phyloP scores from a whole-genome alignment of 257 asterid species.

The Solanum infundibuliforme region DNA sequence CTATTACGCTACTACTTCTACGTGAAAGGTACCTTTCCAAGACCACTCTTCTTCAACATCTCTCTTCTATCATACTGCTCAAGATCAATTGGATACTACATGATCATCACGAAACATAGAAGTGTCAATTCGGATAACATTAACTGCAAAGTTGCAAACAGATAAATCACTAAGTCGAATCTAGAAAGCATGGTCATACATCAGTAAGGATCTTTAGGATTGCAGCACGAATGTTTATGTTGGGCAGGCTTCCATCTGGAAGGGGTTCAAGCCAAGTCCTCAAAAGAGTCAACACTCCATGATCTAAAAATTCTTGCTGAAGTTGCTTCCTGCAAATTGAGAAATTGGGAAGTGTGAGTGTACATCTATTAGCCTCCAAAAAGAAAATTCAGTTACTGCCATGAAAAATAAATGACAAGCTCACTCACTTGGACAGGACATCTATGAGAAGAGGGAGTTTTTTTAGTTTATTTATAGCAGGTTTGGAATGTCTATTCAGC shows the following conservation, averaged over 20 bases:
- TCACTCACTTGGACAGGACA: conserved; percentile 75
- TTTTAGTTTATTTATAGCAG: conserved; percentile 79
- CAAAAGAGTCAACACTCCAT: conserved; percentile 73
- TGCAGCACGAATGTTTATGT: conserved; percentile 84
- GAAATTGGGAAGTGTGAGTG: not conserved
- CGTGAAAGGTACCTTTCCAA: conserved; percentile 59
- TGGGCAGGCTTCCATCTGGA: conserved; percentile 97
- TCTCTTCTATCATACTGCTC: conserved; percentile 77
- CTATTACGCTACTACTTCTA: not conserved
- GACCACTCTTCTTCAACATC: conserved; percentile 82
- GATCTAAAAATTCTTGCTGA: conserved; percentile 91
- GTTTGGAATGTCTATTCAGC: conserved; percentile 35
- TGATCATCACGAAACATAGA: conserved; percentile 1
- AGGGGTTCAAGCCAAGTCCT: conserved; percentile 95
- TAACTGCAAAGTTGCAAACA: not conserved
- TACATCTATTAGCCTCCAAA: conserved; percentile 2
- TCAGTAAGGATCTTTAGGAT: conserved; percentile 72
- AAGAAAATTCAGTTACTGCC: not conserved
- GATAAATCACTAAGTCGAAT: not conserved
- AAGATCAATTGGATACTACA: conserved; percentile 88
- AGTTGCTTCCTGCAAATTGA: conserved; percentile 67
- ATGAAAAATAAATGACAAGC: not conserved
- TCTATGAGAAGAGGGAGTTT: conserved; percentile 83
- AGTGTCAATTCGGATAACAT: not conserved
- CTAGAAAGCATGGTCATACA: conserved; percentile 26